phyloP scores from a whole-genome alignment of 345 rosid species.

The Brassica rapa region DNA sequence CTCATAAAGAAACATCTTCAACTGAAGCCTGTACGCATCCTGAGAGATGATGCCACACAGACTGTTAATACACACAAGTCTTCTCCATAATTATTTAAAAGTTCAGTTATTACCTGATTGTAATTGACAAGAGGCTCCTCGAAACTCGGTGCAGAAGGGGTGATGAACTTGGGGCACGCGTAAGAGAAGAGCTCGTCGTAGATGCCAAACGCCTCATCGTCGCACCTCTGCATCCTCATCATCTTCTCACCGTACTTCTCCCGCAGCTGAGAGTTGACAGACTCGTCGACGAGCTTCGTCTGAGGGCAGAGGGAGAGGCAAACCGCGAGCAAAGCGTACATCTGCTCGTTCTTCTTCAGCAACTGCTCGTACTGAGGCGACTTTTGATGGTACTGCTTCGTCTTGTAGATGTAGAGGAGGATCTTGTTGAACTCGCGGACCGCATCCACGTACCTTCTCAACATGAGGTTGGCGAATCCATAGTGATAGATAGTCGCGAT shows the following conservation, averaged over 20 bases:
- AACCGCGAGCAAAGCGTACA: slow-evolving; percentile 92
- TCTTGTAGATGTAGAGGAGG: slow-evolving; percentile 87
- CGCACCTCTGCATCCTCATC: slow-evolving; percentile 88
- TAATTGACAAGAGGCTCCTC: slow-evolving; percentile 94
- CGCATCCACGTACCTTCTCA: slow-evolving; percentile 96
- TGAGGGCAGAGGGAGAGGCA: slow-evolving; percentile 93
- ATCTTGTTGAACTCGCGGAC: slow-evolving; percentile 94
- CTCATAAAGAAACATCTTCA: slow-evolving; percentile 93
- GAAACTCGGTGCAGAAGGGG: slow-evolving; percentile 90
- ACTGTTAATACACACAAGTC: neutral
- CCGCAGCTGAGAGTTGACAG: slow-evolving; percentile 77
- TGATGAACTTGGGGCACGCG: slow-evolving; percentile 98
- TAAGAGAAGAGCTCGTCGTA: slow-evolving; percentile 97
- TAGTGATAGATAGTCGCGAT: slow-evolving; percentile 81
- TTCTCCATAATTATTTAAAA: neutral
- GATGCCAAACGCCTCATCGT: slow-evolving; percentile 78
- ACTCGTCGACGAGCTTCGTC: slow-evolving; percentile 85
- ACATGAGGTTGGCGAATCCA: slow-evolving; percentile 97
- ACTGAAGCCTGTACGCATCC: slow-evolving; percentile 96
- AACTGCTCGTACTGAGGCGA: slow-evolving; percentile 94
- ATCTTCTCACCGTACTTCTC: slow-evolving; percentile 99
- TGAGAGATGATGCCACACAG: slow-evolving; percentile 35
- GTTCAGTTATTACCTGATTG: slow-evolving; percentile 64
- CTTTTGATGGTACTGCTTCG: slow-evolving; percentile 90
- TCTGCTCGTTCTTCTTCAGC: slow-evolving; percentile 97